Evolutionary conservation across 2,329 filamentous ascomycete genomes (phyloP).

Genomic region (Hypomyces rosellus): DNA sequence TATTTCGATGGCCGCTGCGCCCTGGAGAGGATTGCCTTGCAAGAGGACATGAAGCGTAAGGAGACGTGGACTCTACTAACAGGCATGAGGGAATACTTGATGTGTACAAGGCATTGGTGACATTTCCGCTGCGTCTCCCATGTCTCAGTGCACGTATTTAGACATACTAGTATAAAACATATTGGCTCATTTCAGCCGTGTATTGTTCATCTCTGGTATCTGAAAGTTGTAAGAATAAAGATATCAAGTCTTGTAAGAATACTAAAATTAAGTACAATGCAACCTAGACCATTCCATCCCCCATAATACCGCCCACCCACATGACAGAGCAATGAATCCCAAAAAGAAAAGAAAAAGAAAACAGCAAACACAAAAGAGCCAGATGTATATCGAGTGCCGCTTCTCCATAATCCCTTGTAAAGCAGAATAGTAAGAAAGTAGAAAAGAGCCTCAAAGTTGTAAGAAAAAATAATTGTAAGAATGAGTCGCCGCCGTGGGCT

Average conservation of each 20-base stretch:
- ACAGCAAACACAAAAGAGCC: too few species aligned
- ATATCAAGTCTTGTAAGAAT: background rate
- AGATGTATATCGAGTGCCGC: background rate
- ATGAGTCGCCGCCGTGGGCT: background rate
- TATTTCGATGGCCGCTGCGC: constrained; percentile 85
- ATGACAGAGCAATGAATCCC: background rate
- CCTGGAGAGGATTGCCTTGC: constrained; percentile 78
- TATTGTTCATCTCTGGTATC: constrained; percentile 13
- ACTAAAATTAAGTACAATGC: constrained; percentile 7
- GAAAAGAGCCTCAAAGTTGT: background rate
- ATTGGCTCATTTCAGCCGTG: constrained; percentile 1
- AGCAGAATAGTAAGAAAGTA: background rate
- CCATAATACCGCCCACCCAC: background rate
- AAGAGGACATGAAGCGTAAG: constrained; percentile 81
- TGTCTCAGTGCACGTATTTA: background rate
- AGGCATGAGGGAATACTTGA: constrained; percentile 60
- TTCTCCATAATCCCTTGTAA: background rate
- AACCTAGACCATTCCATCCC: background rate
- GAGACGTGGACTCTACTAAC: constrained; percentile 63
- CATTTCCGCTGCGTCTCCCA: background rate
- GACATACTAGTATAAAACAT: background rate
- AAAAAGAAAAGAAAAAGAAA: background rate
- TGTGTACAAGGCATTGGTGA: constrained; percentile 66
- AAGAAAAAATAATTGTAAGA: background rate
- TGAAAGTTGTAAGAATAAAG: constrained; percentile 2